phyloP scores from a whole-genome alignment of 176 grass and related monocot species.

The Dendrocalamus sinicus region DNA sequence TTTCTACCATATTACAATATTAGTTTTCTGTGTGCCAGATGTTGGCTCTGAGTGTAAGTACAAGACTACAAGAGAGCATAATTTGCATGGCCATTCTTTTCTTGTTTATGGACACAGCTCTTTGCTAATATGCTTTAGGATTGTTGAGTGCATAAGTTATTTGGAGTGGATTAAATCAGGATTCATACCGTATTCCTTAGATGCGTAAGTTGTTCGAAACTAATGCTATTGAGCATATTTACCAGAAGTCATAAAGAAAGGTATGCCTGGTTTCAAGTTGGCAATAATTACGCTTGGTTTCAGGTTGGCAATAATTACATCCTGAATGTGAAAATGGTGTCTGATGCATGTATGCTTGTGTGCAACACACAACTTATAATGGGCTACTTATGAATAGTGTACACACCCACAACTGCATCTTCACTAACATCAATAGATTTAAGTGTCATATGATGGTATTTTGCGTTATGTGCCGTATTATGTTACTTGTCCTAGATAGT shows the following conservation, averaged over 20 bases:
- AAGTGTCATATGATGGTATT: neutral
- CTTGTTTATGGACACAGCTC: neutral
- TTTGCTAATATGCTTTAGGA: neutral
- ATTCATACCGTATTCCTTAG: neutral
- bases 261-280: conserved; percentile 21
- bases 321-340: neutral
- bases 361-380: neutral
- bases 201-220: neutral
- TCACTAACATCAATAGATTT: neutral
- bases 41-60: neutral
- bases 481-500: conserved; percentile 8
- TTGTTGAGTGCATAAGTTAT: conserved; percentile 1
- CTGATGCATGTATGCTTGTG: neutral
- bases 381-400: neutral
- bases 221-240: neutral
- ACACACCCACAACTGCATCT: neutral
- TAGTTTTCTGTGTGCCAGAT: neutral
- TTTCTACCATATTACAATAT: neutral
- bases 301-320: neutral
- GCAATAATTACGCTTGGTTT: neutral
- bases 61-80: neutral
- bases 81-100: neutral
- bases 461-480: neutral
- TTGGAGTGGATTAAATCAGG: neutral
- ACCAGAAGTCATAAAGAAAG: neutral